Conservation (phyloP, 1,284 basidiomycete species). For the Melampsora americana region DNA sequence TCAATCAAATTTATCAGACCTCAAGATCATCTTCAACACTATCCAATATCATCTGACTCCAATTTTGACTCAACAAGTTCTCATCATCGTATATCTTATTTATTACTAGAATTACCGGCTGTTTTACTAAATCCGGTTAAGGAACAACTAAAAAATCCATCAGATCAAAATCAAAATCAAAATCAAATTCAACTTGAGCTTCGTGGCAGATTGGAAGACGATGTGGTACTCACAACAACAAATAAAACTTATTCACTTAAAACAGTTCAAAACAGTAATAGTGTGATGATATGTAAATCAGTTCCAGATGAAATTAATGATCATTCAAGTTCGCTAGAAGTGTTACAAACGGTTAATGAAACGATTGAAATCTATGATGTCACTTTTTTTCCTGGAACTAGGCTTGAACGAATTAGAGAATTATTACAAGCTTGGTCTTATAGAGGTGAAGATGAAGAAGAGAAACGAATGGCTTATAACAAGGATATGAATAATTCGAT, state of each 20-base stretch:
- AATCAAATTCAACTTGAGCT: background rate
- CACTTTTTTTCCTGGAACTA: constrained; percentile 25
- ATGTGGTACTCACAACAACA: constrained; percentile 30
- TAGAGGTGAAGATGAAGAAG: constrained; percentile 27
- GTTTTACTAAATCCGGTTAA: constrained; percentile 30
- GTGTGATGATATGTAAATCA: constrained; percentile 36
- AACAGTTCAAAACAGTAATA: constrained; percentile 42
- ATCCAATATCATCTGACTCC: background rate
- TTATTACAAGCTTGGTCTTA: constrained; percentile 25
- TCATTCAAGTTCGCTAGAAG: constrained; percentile 1
- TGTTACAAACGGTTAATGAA: constrained; percentile 39
- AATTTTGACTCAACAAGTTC: background rate
- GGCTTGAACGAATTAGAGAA: constrained; percentile 27
- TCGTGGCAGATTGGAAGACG: constrained; percentile 34
- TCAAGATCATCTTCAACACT: background rate
- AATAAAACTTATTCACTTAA: constrained; percentile 34
- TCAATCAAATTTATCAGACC: background rate
- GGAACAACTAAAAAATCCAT: constrained; percentile 6
- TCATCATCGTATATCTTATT: constrained; percentile 22
- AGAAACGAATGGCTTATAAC: background rate
- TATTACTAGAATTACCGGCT: constrained; percentile 34
- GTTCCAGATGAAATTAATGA: background rate
- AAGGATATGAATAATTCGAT: background rate
- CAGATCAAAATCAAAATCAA: background rate
- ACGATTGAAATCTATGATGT: constrained; percentile 26